A percentile compares a stretch with the other conserved stretches of the same genome.
These are phyloP conservation scores for Viridothelium virens DNA, from an alignment of 495 filamentous ascomycete species.

Conservation along the genomic window DNA sequence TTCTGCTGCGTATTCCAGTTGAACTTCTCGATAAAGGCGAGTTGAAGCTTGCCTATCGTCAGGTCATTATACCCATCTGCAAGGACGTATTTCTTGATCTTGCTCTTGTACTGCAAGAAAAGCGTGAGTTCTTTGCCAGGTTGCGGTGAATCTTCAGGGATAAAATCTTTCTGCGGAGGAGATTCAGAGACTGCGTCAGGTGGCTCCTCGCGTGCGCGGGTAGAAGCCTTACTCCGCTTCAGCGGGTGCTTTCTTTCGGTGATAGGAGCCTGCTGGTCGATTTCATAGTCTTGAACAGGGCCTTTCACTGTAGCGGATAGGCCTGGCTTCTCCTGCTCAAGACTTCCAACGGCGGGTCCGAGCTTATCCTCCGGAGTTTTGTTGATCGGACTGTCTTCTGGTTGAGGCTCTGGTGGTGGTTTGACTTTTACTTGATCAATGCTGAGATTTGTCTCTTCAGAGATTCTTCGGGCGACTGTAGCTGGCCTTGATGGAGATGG, in stretches of 20 bases:
- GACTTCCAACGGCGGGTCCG: constrained; percentile 37
- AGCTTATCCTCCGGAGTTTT: constrained; percentile 58
- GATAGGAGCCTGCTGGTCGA: background rate
- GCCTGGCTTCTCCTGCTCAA: constrained; percentile 16
- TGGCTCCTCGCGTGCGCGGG: constrained; percentile 1
- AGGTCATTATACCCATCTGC: constrained; percentile 74
- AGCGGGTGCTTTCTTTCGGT: background rate
- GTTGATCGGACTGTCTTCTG: constrained; percentile 41
- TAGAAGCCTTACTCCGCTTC: constrained; percentile 11
- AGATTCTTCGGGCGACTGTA: constrained; percentile 53
- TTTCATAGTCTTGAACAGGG: constrained; percentile 20
- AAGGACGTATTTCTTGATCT: constrained; percentile 92
- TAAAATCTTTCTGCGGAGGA: constrained; percentile 46
- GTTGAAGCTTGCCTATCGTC: constrained; percentile 76
- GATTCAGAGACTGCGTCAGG: constrained; percentile 20
- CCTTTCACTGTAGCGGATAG: constrained; percentile 23
- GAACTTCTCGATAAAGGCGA: constrained; percentile 99
- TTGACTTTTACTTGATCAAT: constrained; percentile 36
- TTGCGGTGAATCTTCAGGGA: constrained; percentile 66
- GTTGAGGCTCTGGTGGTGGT: constrained; percentile 27
- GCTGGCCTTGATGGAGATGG: constrained; percentile 51
- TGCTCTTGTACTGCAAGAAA: constrained; percentile 94
- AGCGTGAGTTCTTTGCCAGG: constrained; percentile 83
- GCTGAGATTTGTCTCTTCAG: constrained; percentile 46
- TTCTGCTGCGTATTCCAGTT: constrained; percentile 96